Evolutionary conservation across 345 rosid species (phyloP).

Genomic region (Populus simonii): DNA sequence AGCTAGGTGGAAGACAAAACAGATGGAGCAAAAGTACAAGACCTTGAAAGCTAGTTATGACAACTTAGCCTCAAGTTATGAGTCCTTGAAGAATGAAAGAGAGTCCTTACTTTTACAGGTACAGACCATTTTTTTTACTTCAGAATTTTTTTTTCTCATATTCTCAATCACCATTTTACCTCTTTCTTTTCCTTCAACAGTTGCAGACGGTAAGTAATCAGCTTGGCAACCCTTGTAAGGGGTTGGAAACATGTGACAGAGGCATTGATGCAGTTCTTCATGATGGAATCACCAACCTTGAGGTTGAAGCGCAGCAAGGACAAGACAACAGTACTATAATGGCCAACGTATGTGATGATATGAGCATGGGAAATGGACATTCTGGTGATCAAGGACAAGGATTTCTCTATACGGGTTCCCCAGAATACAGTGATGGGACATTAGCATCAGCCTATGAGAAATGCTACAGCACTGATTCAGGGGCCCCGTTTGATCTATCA

Average conservation of each 20-base stretch:
- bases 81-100: slow-evolving; percentile 55
- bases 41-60: slow-evolving; percentile 49
- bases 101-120: slow-evolving; percentile 62
- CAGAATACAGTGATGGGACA: slow-evolving; percentile 38
- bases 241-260: not conserved
- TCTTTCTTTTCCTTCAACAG: slow-evolving; percentile 32
- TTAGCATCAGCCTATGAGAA: slow-evolving; percentile 37
- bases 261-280: slow-evolving; percentile 21
- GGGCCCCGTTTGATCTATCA: slow-evolving; percentile 41
- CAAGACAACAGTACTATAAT: slow-evolving; percentile 11
- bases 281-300: slow-evolving; percentile 27
- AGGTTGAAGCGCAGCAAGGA: slow-evolving; percentile 28
- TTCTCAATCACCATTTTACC: not conserved
- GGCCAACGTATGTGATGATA: slow-evolving; percentile 11
- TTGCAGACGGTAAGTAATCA: slow-evolving; percentile 47
- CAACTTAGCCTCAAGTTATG: slow-evolving; percentile 49
- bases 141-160: not conserved
- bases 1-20: slow-evolving; percentile 84
- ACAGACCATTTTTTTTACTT: not conserved
- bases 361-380: slow-evolving; percentile 24
- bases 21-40: slow-evolving; percentile 59
- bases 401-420: slow-evolving; percentile 17
- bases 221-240: slow-evolving; percentile 22
- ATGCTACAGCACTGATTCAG: slow-evolving; percentile 40
- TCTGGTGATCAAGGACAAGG: slow-evolving; percentile 28